These are phyloP conservation scores for Pochonia chlamydosporia DNA, from an alignment of 2,329 filamentous ascomycete species.

Conservation along the genomic window DNA sequence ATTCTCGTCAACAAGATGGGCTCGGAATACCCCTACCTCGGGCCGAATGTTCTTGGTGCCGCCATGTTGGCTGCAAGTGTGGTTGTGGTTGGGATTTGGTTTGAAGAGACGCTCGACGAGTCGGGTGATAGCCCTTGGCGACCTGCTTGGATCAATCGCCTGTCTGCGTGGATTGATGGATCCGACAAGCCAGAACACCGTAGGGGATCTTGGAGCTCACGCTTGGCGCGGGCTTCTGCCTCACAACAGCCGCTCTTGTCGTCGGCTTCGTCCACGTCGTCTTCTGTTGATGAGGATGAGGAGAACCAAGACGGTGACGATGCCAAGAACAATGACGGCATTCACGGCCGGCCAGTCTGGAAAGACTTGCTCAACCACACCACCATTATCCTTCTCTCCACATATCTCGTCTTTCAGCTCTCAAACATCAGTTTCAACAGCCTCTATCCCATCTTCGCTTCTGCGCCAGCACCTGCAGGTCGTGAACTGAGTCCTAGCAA, in stretches of 20 bases:
- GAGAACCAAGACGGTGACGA: slow-evolving; percentile 14
- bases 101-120: slow-evolving; percentile 67
- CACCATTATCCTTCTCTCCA: slow-evolving; percentile 73
- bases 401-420: slow-evolving; percentile 90
- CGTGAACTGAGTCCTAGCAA: slow-evolving; percentile 69
- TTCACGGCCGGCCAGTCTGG: slow-evolving; percentile 33
- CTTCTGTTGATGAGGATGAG: slow-evolving; percentile 13
- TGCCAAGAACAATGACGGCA: slow-evolving; percentile 13
- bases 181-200: slow-evolving; percentile 13
- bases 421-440: slow-evolving; percentile 95
- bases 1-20: slow-evolving; percentile 62
- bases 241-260: slow-evolving; percentile 24
- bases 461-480: slow-evolving; percentile 68
- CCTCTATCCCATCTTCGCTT: slow-evolving; percentile 87
- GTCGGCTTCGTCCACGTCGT: slow-evolving; percentile 17
- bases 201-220: slow-evolving; percentile 30
- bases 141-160: slow-evolving; percentile 27
- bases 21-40: slow-evolving; percentile 72
- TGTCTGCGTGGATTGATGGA: slow-evolving; percentile 21
- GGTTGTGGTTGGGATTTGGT: slow-evolving; percentile 67
- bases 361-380: slow-evolving; percentile 68
- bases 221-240: slow-evolving; percentile 22
- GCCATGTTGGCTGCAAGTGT: slow-evolving; percentile 67
- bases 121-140: slow-evolving; percentile 21
- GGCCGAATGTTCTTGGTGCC: slow-evolving; percentile 76